These are phyloP conservation scores for Linanthus parryae DNA, from an alignment of 148 eudicot genomes.

Conservation along the genomic window DNA sequence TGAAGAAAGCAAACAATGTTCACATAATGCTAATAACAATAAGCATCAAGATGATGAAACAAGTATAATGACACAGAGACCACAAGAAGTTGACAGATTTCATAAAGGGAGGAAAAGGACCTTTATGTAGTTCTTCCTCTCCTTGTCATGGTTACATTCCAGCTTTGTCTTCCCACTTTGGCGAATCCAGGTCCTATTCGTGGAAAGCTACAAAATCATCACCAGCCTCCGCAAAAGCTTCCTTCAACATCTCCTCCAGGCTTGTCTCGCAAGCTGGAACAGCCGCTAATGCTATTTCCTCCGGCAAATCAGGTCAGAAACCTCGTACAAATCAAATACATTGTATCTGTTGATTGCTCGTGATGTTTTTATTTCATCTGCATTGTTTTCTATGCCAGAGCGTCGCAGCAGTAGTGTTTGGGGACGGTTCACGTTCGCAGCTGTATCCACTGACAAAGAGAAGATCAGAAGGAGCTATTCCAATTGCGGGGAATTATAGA, in stretches of 20 bases:
- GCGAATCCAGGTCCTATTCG: constrained; percentile 11
- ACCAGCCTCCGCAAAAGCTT: constrained; percentile 14
- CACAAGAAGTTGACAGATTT: constrained; percentile 6
- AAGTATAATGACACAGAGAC: background rate
- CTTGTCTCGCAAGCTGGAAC: constrained; percentile 18
- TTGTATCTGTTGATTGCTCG: background rate
- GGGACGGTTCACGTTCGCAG: constrained; percentile 49
- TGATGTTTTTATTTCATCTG: background rate
- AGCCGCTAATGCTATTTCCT: constrained; percentile 20
- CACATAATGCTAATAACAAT: constrained; percentile 7
- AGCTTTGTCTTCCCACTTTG: constrained; percentile 16
- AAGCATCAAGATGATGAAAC: constrained; percentile 1
- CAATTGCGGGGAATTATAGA: constrained; percentile 67
- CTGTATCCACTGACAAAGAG: constrained; percentile 70
- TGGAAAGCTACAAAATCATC: background rate
- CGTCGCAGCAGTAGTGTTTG: constrained; percentile 78
- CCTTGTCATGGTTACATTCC: constrained; percentile 29
- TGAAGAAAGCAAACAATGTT: constrained; percentile 46
- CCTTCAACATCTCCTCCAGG: constrained; percentile 10
- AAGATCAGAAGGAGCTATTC: constrained; percentile 72
- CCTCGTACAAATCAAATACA: no score
- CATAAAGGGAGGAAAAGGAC: background rate
- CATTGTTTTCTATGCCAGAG: constrained; percentile 24
- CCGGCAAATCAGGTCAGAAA: constrained; percentile 51
- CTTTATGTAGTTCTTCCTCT: background rate